Evolutionary conservation across 2,329 filamentous ascomycete species (phyloP).

Genomic region (Dothideomycetes sp.): DNA sequence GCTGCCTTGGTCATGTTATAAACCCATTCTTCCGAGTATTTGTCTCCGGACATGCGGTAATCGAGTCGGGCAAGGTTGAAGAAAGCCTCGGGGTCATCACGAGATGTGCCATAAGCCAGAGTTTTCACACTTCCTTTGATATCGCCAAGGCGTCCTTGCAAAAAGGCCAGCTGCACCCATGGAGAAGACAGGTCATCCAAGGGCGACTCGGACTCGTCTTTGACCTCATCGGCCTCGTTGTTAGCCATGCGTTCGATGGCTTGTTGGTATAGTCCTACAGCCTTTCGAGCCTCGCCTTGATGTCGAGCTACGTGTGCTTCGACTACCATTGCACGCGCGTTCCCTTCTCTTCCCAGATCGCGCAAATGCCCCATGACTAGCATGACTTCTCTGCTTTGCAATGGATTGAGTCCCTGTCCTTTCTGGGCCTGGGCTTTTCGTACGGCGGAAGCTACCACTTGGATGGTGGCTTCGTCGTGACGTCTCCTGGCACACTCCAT

Average conservation of each 20-base stretch:
- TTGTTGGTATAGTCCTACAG: constrained; percentile 7
- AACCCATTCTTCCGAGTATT: constrained; percentile 31
- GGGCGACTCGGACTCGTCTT: background rate
- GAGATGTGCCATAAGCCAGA: constrained; percentile 30
- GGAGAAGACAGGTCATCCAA: constrained; percentile 22
- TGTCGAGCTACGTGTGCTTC: constrained; percentile 12
- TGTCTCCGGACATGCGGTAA: constrained; percentile 17
- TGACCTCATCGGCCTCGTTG: background rate
- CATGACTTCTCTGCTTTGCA: background rate
- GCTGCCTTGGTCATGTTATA: constrained; percentile 38
- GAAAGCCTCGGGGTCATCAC: constrained; percentile 37
- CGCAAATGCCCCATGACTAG: constrained; percentile 1
- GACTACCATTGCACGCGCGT: constrained; percentile 13
- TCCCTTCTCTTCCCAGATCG: background rate
- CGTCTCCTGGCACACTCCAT: background rate
- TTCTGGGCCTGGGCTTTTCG: background rate
- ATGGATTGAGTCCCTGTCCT: background rate
- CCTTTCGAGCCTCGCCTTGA: background rate
- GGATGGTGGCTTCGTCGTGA: constrained; percentile 5
- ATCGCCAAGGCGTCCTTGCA: constrained; percentile 17
- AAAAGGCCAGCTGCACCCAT: constrained; percentile 24
- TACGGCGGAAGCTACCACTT: constrained; percentile 1
- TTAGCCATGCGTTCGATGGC: constrained; percentile 7
- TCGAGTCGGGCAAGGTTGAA: constrained; percentile 28
- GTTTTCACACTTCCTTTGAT: constrained; percentile 21